These are phyloP conservation scores for Obba rivulosa DNA, from an alignment of 768 basidiomycete genomes.

Conservation along the genomic window DNA sequence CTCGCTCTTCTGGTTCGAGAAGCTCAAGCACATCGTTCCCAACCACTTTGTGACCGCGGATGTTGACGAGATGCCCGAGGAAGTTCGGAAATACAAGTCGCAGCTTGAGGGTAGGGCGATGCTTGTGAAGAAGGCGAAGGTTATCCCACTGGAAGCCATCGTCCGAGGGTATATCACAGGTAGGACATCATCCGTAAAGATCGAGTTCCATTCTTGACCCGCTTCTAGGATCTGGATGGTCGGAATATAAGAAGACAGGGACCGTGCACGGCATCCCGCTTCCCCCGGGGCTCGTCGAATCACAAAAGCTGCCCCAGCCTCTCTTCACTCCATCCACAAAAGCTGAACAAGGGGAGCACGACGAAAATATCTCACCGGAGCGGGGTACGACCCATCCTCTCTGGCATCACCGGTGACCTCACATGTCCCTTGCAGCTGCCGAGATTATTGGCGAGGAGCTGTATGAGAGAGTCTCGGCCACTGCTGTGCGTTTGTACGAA, in stretches of 20 bases:
- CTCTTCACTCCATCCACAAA: slow-evolving; percentile 97
- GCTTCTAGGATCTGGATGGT: slow-evolving; percentile 84
- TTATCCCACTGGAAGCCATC: slow-evolving; percentile 91
- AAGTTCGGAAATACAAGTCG: slow-evolving; percentile 65
- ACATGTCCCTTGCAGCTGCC: slow-evolving; percentile 38
- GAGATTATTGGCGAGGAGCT: slow-evolving; percentile 62
- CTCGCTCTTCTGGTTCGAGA: slow-evolving; percentile 94
- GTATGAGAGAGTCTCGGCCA: slow-evolving; percentile 52
- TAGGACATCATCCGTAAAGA: slow-evolving; percentile 28
- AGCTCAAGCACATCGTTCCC: slow-evolving; percentile 71
- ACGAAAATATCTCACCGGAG: slow-evolving; percentile 98
- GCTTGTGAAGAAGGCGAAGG: slow-evolving; percentile 85
- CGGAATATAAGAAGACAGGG: slow-evolving; percentile 82
- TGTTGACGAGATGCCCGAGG: slow-evolving; percentile 77
- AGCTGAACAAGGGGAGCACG: slow-evolving; percentile 88
- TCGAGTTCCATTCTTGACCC: not conserved
- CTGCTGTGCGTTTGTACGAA: slow-evolving; percentile 62
- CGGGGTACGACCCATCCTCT: slow-evolving; percentile 53
- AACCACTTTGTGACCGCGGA: slow-evolving; percentile 84
- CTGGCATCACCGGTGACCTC: not conserved
- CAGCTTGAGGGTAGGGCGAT: slow-evolving; percentile 83
- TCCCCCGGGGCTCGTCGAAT: slow-evolving; percentile 77
- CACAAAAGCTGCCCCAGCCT: slow-evolving; percentile 72
- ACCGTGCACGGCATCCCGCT: slow-evolving; percentile 86
- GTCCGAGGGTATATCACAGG: slow-evolving; percentile 97